A percentile compares a stretch with the other conserved stretches of the same genome.
phyloP scores from a whole-genome alignment of 257 asterid genomes.

The Cruciata laevipes region DNA sequence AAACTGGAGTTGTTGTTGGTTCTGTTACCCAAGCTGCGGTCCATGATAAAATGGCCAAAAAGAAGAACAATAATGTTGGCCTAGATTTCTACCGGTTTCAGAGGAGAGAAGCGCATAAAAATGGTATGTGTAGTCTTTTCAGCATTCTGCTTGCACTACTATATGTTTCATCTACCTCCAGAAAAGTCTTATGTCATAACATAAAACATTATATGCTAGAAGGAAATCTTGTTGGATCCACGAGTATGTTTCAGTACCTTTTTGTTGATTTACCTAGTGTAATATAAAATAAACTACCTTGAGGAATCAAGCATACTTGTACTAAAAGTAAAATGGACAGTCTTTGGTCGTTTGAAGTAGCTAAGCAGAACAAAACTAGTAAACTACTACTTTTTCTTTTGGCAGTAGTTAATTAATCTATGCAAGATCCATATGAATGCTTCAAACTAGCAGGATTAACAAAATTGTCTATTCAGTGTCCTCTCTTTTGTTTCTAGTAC shows the following conservation, averaged over 20 bases:
- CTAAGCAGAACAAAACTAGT: not conserved
- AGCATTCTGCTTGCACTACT: not conserved
- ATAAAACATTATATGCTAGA: not conserved
- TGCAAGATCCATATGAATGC: not conserved
- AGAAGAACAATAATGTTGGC: slow-evolving; percentile 63
- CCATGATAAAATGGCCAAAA: slow-evolving; percentile 53
- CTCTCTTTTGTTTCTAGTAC: not conserved
- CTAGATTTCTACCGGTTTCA: slow-evolving; percentile 79
- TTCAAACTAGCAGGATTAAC: not conserved
- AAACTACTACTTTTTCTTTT: not conserved
- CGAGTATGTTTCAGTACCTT: not conserved
- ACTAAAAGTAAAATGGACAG: not conserved
- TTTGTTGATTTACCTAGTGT: not conserved
- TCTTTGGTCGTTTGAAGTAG: not conserved
- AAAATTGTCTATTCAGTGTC: not conserved
- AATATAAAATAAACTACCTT: not conserved
- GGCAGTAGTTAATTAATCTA: too few relatives aligned
- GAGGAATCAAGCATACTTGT: not conserved
- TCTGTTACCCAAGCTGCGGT: slow-evolving; percentile 89
- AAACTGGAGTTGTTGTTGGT: slow-evolving; percentile 79
- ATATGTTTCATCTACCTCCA: not conserved
- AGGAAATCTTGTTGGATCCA: not conserved
- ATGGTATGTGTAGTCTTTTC: slow-evolving; percentile 42
- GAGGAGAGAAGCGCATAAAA: slow-evolving; percentile 78
- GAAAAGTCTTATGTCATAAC: not conserved